Base-by-base conservation (phyloP, 1,139 yeast species). In the Hyphopichia wangnamkhiaoensis region DNA sequence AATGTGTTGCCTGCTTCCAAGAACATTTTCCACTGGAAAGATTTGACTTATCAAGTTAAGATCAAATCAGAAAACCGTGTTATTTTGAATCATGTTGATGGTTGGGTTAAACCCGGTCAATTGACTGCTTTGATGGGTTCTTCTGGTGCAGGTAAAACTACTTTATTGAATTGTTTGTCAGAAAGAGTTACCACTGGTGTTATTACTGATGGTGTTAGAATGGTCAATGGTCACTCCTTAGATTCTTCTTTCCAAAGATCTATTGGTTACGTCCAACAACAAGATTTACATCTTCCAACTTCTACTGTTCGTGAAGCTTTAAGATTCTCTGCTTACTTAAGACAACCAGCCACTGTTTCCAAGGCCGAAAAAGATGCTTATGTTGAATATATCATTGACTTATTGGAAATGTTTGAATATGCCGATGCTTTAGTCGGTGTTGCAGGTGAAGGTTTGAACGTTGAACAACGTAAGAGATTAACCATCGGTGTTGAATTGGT, bases 121-220 rank as follows among this genome's bases (percentile, higher is more conserved):
- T 52, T 63, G 41, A 63, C 68, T 21, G 68, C 68, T 14, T 54
- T 84, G 32, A 84, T 86, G 94, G 95, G 95, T 48, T 85, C 91
- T 16, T 84, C 94, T 17, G 95, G 95, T 64, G 94, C 94, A 37
- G 94, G 94, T 69, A 85, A 85, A 57, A 86, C 94, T 13, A 85
- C 94, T 1, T 54, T 64, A 34, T 68, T 86, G 44, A 89, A 85
- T 63, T 85, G 86, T 45, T 70, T 85, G 48, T 88, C 93, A 21
- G 83, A 82, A 50, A 80, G 95, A 63, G 84, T 84, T 28, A 84
- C 90, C 17, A 76, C 79, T 71, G 94, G 94, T 64, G 82, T 82
- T 34, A 84, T 85, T 35, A 76, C 89, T 32, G 64, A 58, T 38
- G 94, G 94, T 56, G 74, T 75, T 44, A 79, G 86, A 74, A 78